Conservation (phyloP, 257 asterid genomes). For the Solanum lycopersicoides region DNA sequence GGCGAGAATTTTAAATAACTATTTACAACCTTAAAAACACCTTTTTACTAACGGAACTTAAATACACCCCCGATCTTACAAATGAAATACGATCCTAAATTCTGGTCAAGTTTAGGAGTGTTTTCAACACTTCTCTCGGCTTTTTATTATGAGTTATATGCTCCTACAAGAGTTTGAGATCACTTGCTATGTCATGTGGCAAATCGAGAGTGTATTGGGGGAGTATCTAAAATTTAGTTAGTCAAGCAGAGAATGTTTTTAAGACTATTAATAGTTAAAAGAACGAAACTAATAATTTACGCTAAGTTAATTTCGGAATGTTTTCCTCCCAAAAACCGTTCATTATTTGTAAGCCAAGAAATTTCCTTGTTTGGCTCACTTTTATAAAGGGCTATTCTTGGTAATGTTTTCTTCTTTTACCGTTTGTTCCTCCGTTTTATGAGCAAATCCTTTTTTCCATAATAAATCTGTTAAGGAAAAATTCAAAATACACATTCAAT, state of each 20-base stretch:
- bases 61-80: neutral
- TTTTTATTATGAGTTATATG: too few species aligned
- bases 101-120: neutral
- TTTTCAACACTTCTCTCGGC: too few species aligned
- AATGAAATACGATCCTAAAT: too few species aligned
- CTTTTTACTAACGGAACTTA: fast-evolving
- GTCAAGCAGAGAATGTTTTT: fast-evolving
- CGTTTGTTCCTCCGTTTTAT: neutral
- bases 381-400: neutral
- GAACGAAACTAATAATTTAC: too few species aligned
- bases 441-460: neutral
- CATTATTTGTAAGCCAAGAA: conserved; percentile 1
- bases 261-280: too few species aligned
- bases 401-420: neutral
- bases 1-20: too few species aligned
- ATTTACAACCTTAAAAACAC: neutral
- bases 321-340: neutral
- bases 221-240: too few species aligned
- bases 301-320: too few species aligned
- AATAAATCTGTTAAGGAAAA: neutral
- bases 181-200: too few species aligned
- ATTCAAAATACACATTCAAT: neutral
- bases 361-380: neutral
- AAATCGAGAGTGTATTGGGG: too few species aligned
- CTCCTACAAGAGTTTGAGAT: neutral